phyloP scores from a whole-genome alignment of 139 green algal genomes.

The Chlorella sp. region DNA sequence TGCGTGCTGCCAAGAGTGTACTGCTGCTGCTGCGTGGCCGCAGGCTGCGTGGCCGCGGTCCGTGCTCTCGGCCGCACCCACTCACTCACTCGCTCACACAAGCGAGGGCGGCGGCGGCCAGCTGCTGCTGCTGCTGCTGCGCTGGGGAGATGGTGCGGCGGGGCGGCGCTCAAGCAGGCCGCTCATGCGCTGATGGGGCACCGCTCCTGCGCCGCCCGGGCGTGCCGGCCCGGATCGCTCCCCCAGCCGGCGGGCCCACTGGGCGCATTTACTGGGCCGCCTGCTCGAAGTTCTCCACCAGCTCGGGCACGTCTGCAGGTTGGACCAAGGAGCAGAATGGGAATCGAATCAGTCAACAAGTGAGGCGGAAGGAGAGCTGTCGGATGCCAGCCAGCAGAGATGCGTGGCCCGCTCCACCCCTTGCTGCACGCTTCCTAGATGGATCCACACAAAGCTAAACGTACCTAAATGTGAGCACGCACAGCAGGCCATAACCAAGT shows the following conservation, averaged over 20 bases:
- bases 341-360: too few relatives aligned
- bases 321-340: too few relatives aligned
- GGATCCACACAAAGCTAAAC: too few relatives aligned
- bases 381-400: too few relatives aligned
- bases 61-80: too few relatives aligned
- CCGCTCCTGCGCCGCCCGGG: background rate
- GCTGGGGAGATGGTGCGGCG: background rate
- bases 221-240: background rate
- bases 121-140: slow-evolving; percentile 19
- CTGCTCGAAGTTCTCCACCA: slow-evolving; percentile 93
- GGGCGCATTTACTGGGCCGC: slow-evolving; percentile 33
- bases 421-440: too few relatives aligned
- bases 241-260: background rate
- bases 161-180: background rate
- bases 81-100: background rate
- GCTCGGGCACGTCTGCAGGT: slow-evolving; percentile 86
- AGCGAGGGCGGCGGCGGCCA: background rate
- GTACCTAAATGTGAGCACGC: too few relatives aligned
- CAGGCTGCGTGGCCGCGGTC: too few relatives aligned
- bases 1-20: background rate
- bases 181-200: background rate
- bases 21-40: too few relatives aligned
- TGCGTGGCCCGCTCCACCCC: too few relatives aligned
- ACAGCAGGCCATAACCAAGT: too few relatives aligned
- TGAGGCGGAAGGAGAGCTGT: too few relatives aligned